Base-by-base conservation (phyloP, 106 monocot species). In the Ottelia alismoides region DNA sequence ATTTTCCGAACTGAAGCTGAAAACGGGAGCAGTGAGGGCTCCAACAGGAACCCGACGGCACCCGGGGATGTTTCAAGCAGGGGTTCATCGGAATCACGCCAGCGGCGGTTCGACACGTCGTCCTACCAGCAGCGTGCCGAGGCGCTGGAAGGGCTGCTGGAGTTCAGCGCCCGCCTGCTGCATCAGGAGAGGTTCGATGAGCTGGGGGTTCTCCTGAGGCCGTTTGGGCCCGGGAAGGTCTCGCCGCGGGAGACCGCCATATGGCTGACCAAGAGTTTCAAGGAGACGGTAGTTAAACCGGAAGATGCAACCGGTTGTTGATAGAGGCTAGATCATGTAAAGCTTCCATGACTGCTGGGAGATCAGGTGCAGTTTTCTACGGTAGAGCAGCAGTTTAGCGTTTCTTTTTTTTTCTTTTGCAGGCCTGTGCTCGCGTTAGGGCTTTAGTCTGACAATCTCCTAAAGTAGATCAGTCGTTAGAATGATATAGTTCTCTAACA, bases 201-300 rank as follows among this genome's bases (percentile, higher is more conserved):
- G 53, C 51, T 87, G 49, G 75, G 72, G 2, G 75, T 87, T 17
- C 67, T 87, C 12, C 46, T 87, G 57, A 82, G 76, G 51, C 87
- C 87, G 21, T 87, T 87, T 28, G 87, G 87, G 1, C 87, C 72
- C 22, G 81, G 72, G 21, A 87, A 87, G 63, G 87, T 73, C 17
- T 87, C 87, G 11, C 87, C 87, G 0, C 74, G 87, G 55, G 87
- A 87, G 70, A 87, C 82, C 3, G 87, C 87, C 2, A 87, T 87
- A 29, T 87, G 87, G 87, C 45, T 87, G 18, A 75, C 81, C 11
- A 87, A 87, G 75, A 87, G 81, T 70, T 82, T 87, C 45, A 87
- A 87, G 57, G 82, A 87, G 72, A 73, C 77, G 0, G 72, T 19
- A 14, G 48, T 43, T 16, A 43, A 22, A 16, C 16, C 40, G 40